Conservation (phyloP, 2,329 filamentous ascomycete species). For the Talaromyces sp. region DNA sequence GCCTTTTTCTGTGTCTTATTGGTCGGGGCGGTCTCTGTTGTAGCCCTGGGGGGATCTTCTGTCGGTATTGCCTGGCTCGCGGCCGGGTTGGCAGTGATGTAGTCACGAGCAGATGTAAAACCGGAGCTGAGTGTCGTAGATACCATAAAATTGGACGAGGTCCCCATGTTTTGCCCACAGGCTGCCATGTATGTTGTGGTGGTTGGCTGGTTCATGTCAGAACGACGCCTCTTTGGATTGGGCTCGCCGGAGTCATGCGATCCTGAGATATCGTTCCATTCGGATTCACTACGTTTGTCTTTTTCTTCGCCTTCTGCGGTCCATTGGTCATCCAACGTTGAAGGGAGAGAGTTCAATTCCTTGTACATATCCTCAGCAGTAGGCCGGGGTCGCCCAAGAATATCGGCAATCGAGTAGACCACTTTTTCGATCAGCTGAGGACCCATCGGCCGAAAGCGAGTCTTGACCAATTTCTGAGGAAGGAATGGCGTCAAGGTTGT, state of each 20-base stretch:
- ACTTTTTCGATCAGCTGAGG: conserved; percentile 68
- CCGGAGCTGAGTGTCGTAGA: conserved; percentile 52
- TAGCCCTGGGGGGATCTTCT: conserved; percentile 27
- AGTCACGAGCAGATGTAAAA: conserved; percentile 65
- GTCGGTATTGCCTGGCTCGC: conserved; percentile 25
- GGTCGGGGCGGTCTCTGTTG: conserved; percentile 10
- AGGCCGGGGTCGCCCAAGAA: conserved; percentile 67
- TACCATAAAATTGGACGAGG: conserved; percentile 41
- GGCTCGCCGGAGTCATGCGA: conserved; percentile 22
- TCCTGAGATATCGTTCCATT: conserved; percentile 39
- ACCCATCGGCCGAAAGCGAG: conserved; percentile 63
- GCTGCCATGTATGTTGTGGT: conserved; percentile 37
- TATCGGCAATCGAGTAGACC: conserved; percentile 69
- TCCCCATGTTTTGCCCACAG: conserved; percentile 66
- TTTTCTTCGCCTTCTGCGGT: conserved; percentile 63
- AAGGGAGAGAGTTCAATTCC: conserved; percentile 46
- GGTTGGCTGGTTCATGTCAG: conserved; percentile 26
- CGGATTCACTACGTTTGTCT: conserved; percentile 32
- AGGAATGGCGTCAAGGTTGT: conserved; percentile 75
- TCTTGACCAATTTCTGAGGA: conserved; percentile 55
- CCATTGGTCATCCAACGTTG: conserved; percentile 66
- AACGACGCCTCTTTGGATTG: conserved; percentile 32
- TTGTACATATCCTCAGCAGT: conserved; percentile 58
- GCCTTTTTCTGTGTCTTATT: conserved; percentile 21
- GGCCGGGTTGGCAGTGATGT: conserved; percentile 47